Evolutionary conservation across 164 flowering plant genomes (phyloP).

Genomic region (Nymphaea thermarum): DNA sequence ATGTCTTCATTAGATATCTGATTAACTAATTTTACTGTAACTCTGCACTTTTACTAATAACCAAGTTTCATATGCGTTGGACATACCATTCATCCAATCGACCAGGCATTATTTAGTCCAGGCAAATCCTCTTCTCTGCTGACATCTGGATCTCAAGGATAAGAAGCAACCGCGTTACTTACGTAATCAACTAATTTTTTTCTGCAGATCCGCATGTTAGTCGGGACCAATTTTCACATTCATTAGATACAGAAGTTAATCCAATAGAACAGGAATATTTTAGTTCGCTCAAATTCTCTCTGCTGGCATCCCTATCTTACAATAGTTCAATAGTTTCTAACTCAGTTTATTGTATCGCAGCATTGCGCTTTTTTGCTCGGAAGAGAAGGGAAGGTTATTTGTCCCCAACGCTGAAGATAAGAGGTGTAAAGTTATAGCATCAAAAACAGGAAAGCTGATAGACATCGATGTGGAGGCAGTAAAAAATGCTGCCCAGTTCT

Average conservation of each 20-base stretch:
- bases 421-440: constrained; percentile 46
- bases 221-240: background rate
- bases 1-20: too few relatives aligned
- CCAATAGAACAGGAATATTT: background rate
- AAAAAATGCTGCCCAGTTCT: constrained; percentile 36
- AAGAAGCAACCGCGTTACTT: too few relatives aligned
- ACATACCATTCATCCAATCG: too few relatives aligned
- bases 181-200: too few relatives aligned
- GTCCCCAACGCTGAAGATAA: constrained; percentile 62
- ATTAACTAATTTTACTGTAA: too few relatives aligned
- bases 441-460: constrained; percentile 55
- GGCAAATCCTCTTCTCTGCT: too few relatives aligned
- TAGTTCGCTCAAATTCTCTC: background rate
- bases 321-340: background rate
- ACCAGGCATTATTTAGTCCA: too few relatives aligned
- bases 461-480: constrained; percentile 59
- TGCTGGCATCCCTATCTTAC: background rate
- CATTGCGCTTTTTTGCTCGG: constrained; percentile 56
- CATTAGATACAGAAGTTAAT: background rate
- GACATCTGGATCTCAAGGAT: too few relatives aligned
- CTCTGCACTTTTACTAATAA: too few relatives aligned
- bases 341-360: constrained; percentile 23
- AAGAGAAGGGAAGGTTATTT: constrained; percentile 55
- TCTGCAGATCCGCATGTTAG: too few relatives aligned
- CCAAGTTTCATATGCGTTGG: too few relatives aligned